Percentiles rank a stretch among this genome's conserved stretches.
Evolutionary conservation across 2,329 filamentous ascomycete species (phyloP).

Genomic region (Neoascochyta sp.): DNA sequence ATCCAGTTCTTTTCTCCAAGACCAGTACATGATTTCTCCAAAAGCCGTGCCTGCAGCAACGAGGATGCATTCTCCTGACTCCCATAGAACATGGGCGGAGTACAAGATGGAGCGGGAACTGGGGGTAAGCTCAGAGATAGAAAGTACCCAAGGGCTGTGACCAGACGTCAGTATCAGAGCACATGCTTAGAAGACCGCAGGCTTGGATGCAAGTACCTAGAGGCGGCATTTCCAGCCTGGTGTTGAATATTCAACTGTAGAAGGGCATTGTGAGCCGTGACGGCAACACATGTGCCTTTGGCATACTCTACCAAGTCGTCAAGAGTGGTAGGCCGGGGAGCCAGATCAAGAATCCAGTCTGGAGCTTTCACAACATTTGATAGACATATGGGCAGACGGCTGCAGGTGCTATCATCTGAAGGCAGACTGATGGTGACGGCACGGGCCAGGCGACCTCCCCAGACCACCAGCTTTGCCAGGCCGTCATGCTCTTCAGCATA

Average conservation of each 20-base stretch:
- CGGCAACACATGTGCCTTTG: constrained; percentile 32
- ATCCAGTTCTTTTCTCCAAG: constrained; percentile 49
- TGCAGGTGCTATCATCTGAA: constrained; percentile 22
- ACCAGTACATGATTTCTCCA: constrained; percentile 90
- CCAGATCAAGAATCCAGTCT: constrained; percentile 40
- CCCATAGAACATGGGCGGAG: constrained; percentile 69
- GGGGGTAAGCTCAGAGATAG: constrained; percentile 53
- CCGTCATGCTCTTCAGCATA: constrained; percentile 17
- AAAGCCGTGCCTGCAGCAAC: constrained; percentile 90
- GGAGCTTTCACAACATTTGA: constrained; percentile 23
- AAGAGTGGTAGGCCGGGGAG: constrained; percentile 11
- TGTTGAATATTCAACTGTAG: constrained; percentile 46
- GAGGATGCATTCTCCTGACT: constrained; percentile 58
- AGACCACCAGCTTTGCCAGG: constrained; percentile 33
- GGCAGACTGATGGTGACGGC: constrained; percentile 30
- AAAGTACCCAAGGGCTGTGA: constrained; percentile 11
- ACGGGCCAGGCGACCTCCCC: constrained; percentile 47
- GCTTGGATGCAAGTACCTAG: constrained; percentile 8
- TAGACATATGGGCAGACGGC: constrained; percentile 9
- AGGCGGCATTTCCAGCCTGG: constrained; percentile 2
- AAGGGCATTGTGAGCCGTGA: constrained; percentile 87
- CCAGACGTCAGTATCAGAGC: constrained; percentile 4
- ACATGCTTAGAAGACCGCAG: constrained; percentile 1
- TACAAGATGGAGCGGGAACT: constrained; percentile 83
- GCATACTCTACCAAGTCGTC: constrained; percentile 6